Evolutionary conservation across 768 basidiomycete genomes (phyloP).

Genomic region (Phlegmacium glaucopus): DNA sequence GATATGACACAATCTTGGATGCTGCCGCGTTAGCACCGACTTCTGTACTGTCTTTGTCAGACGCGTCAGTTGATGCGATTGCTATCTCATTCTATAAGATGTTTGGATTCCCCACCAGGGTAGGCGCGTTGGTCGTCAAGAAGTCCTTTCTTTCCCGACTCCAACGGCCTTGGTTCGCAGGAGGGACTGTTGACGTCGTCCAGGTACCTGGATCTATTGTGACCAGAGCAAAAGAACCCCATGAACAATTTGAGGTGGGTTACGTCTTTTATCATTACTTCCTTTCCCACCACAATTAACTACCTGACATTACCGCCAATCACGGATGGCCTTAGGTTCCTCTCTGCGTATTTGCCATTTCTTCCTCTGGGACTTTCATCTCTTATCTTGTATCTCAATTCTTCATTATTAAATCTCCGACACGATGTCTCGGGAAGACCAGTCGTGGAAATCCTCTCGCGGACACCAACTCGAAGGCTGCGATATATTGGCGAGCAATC

Average conservation of each 20-base stretch:
- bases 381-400: constrained; percentile 58
- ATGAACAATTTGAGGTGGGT: constrained; percentile 78
- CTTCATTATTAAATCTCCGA: constrained; percentile 52
- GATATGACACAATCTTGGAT: constrained; percentile 76
- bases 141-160: constrained; percentile 60
- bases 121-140: constrained; percentile 76
- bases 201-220: constrained; percentile 76
- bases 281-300: constrained; percentile 54
- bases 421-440: constrained; percentile 59
- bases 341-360: constrained; percentile 76
- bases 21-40: constrained; percentile 80
- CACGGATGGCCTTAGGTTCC: constrained; percentile 72
- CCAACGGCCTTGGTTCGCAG: constrained; percentile 80
- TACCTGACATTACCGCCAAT: constrained; percentile 76
- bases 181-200: constrained; percentile 78
- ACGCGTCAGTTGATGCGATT: constrained; percentile 75
- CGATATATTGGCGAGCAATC: constrained; percentile 61
- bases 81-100: constrained; percentile 87
- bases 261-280: constrained; percentile 2
- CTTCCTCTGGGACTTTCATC: constrained; percentile 72
- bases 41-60: constrained; percentile 59
- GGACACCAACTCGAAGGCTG: constrained; percentile 48
- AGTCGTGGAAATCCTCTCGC: constrained; percentile 68
- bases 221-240: constrained; percentile 52
- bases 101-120: constrained; percentile 85